Percentiles rank a stretch among this genome's conserved stretches.
Conservation (phyloP, 768 basidiomycete species). For the Russula compacta region DNA sequence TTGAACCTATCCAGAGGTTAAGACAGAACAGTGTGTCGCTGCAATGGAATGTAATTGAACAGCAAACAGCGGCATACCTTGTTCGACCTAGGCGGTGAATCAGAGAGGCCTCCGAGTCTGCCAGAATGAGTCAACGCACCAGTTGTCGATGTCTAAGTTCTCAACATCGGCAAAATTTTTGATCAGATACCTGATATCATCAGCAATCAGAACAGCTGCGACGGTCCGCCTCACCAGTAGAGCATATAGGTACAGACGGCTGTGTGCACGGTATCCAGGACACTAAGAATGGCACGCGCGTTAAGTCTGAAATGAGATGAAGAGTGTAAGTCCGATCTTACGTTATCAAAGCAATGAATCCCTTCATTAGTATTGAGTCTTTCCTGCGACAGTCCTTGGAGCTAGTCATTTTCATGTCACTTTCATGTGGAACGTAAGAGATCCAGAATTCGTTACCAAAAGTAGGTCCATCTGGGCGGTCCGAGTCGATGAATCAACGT, state of each 20-base stretch:
- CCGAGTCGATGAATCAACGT: too few species aligned
- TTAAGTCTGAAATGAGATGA: background rate
- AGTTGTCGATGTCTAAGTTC: conserved; percentile 33
- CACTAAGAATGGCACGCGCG: conserved; percentile 20
- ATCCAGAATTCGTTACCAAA: too few species aligned
- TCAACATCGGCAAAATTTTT: conserved; percentile 33
- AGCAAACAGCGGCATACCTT: conserved; percentile 12
- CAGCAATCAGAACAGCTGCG: background rate
- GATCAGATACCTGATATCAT: conserved; percentile 36
- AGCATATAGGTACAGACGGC: conserved; percentile 35
- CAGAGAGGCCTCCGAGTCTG: background rate
- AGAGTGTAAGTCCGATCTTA: background rate
- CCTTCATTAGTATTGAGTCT: background rate
- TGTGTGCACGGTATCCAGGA: conserved; percentile 38
- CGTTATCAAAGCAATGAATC: background rate
- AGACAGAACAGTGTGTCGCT: conserved; percentile 20
- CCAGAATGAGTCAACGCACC: conserved; percentile 31
- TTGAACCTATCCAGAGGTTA: background rate
- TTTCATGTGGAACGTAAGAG: too few species aligned
- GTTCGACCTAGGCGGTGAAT: conserved; percentile 12
- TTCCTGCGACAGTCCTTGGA: too few species aligned
- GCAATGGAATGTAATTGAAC: background rate
- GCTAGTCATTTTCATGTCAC: too few species aligned
- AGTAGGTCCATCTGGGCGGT: too few species aligned
- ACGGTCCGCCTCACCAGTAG: conserved; percentile 33